phyloP scores from a whole-genome alignment of 495 filamentous ascomycete species.

The Penicillium bovifimosum region DNA sequence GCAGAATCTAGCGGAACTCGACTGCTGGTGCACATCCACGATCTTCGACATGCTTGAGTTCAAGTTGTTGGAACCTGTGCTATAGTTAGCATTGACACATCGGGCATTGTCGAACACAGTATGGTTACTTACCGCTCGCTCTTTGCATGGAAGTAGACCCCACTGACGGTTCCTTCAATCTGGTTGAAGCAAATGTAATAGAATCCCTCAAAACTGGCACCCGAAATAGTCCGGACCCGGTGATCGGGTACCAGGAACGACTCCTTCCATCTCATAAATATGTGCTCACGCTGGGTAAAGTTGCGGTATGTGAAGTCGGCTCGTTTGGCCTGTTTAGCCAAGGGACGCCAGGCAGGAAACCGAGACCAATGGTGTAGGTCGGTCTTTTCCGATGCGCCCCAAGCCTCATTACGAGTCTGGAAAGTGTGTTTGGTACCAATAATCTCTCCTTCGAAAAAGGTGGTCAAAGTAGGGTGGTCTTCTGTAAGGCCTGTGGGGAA shows the following conservation, averaged over 20 bases:
- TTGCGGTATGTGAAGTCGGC: conserved; percentile 68
- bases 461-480: conserved; percentile 92
- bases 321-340: conserved; percentile 69
- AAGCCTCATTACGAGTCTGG: conserved; percentile 78
- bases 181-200: conserved; percentile 99
- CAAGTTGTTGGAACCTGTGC: conserved; percentile 81
- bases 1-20: conserved; percentile 74
- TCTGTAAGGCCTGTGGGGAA: conserved; percentile 70
- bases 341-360: conserved; percentile 79
- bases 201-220: conserved; percentile 96
- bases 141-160: conserved; percentile 97
- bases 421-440: conserved; percentile 95
- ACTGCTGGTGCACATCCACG: conserved; percentile 79
- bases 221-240: conserved; percentile 78
- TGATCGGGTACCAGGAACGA: conserved; percentile 97
- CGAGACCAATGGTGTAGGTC: conserved; percentile 92
- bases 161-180: conserved; percentile 71
- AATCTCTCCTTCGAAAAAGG: conserved; percentile 98
- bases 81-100: conserved; percentile 3
- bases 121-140: conserved; percentile 75
- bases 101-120: neutral
- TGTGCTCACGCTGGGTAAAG: conserved; percentile 71
- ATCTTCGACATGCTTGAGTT: conserved; percentile 81
- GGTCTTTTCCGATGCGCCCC: conserved; percentile 89
- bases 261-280: conserved; percentile 99